phyloP scores from a whole-genome alignment of 2,329 filamentous ascomycete species.

The Exophiala bonariae region DNA sequence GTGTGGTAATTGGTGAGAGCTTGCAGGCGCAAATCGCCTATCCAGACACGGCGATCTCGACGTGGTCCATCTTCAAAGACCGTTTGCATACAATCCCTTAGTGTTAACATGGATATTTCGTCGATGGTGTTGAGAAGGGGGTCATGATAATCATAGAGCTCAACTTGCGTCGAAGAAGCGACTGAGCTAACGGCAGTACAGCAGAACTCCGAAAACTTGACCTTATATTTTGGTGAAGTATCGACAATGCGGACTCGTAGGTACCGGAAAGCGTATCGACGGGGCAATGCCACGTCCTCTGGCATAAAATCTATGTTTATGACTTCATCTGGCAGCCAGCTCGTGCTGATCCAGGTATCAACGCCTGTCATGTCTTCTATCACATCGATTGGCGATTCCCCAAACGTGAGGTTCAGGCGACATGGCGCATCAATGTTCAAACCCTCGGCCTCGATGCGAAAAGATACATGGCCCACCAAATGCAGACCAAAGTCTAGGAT shows the following conservation, averaged over 20 bases:
- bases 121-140: slow-evolving; percentile 32
- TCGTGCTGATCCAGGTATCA: slow-evolving; percentile 40
- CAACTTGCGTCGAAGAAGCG: slow-evolving; percentile 21
- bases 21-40: slow-evolving; percentile 39
- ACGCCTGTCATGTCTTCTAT: slow-evolving; percentile 35
- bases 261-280: slow-evolving; percentile 37
- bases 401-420: slow-evolving; percentile 37
- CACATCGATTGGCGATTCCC: slow-evolving; percentile 40
- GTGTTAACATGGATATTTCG: slow-evolving; percentile 33
- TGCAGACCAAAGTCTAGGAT: slow-evolving; percentile 37
- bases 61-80: slow-evolving; percentile 42
- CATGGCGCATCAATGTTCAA: slow-evolving; percentile 38
- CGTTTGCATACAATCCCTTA: slow-evolving; percentile 42
- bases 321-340: slow-evolving; percentile 39
- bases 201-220: slow-evolving; percentile 31
- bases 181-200: slow-evolving; percentile 34
- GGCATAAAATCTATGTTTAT: slow-evolving; percentile 38
- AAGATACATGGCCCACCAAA: slow-evolving; percentile 35
- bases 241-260: slow-evolving; percentile 37
- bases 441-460: slow-evolving; percentile 31
- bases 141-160: slow-evolving; percentile 21
- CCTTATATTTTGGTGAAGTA: slow-evolving; percentile 37
- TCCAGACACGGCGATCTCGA: slow-evolving; percentile 39
- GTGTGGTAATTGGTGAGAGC: slow-evolving; percentile 40
- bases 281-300: slow-evolving; percentile 30